A percentile compares a stretch with the other conserved stretches of the same genome.
These are phyloP conservation scores for Chlorophyllum brunneum DNA, from an alignment of 768 basidiomycete genomes.

Conservation along the genomic window DNA sequence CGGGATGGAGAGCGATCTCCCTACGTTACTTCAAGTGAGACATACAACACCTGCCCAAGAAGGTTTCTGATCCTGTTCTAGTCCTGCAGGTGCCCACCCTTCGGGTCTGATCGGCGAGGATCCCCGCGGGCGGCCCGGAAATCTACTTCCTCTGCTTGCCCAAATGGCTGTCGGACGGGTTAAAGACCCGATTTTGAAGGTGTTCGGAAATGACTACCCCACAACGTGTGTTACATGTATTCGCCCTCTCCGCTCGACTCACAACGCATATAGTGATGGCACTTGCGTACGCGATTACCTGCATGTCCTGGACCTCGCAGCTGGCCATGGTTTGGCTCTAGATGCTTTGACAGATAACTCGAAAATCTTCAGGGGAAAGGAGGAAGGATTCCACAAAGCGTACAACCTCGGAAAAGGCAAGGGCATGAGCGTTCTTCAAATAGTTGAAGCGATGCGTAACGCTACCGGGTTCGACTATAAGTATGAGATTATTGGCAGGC, in stretches of 20 bases:
- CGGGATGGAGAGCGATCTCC: conserved; percentile 77
- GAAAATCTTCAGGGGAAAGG: conserved; percentile 52
- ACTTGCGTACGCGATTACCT: conserved; percentile 98
- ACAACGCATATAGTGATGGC: conserved; percentile 62
- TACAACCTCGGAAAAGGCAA: conserved; percentile 96
- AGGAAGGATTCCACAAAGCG: conserved; percentile 72
- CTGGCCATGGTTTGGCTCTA: conserved; percentile 88
- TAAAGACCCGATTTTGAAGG: conserved; percentile 62
- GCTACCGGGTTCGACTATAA: conserved; percentile 87
- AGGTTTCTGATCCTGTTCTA: conserved; percentile 23
- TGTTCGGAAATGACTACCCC: conserved; percentile 97
- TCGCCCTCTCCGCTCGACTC: not conserved
- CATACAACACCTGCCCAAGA: not conserved
- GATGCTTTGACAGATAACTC: conserved; percentile 71
- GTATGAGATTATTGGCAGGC: conserved; percentile 84
- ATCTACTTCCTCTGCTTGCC: conserved; percentile 88
- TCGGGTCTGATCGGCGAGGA: conserved; percentile 96
- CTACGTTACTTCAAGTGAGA: conserved; percentile 95
- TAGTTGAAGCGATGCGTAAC: conserved; percentile 91
- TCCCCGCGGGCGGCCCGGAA: conserved; percentile 92
- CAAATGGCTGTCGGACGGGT: conserved; percentile 93
- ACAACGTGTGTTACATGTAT: conserved; percentile 58
- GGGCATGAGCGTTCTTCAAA: conserved; percentile 90
- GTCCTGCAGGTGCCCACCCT: conserved; percentile 97
- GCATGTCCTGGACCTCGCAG: conserved; percentile 91